Base-by-base conservation (phyloP, 2,329 filamentous ascomycete genomes). In the Fusarium haematococcum region DNA sequence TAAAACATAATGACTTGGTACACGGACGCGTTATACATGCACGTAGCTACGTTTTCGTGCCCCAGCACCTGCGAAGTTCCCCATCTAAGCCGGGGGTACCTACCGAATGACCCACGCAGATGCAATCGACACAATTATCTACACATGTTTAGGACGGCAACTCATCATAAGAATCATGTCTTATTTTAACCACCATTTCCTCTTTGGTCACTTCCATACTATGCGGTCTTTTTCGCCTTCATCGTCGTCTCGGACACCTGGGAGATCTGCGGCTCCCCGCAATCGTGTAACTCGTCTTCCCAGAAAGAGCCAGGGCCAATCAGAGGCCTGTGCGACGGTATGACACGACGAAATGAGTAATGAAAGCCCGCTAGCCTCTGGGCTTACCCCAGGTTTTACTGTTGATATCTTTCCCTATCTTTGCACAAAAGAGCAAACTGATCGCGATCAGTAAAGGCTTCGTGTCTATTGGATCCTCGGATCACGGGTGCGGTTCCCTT, bases 261-360 rank as follows among this genome's bases (percentile, higher is more conserved):
- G 63, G 71, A 43, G 76, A 78, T 78, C 76, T 78, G 65, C 76
- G 69, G 69, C 73, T 75, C 72, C 76, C 76, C 76, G 76, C 76
- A 76, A 76, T 75, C 69, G 69, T 60, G 58, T 58, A 66, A 54
- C 60, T 58, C 56, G 9, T 30, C 62, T 57, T 78, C 50, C n/a
- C 33, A 65, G 61, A 18, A 43, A 65, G 56, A 27, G 35, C n/a
- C 10, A 3, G 8, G 50, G 23, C 72, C 72, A 74, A 75, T 74
- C 71, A 69, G 33, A 41, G 39, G 59, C 35, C 54, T 60, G 33
- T 30, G n/a, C 35, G 35, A 69, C 30, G 18, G 25, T 41, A 66
- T 78, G 70, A 78, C 77, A 64, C 43, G 57, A 68, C 65, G 67
- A 69, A 74, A 78, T 78, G 76, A 78, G 73, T 64, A 77, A 78